phyloP scores from a whole-genome alignment of 129 eudicot genomes.

The Centrapalus pauciflorus region DNA sequence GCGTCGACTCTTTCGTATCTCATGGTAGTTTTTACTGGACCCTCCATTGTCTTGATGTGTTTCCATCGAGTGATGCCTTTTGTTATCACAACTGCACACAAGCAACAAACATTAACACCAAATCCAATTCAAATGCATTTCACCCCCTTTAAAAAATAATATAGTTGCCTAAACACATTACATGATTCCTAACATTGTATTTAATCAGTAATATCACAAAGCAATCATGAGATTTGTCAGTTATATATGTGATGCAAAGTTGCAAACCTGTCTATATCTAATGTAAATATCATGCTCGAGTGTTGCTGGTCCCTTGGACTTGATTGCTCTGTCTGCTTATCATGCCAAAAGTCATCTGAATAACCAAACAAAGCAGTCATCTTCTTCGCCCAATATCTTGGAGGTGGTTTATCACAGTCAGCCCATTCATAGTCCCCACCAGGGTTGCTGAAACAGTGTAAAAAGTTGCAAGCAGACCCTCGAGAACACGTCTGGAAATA shows the following conservation, averaged over 20 bases:
- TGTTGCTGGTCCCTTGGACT: constrained; percentile 30
- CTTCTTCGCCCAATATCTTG: constrained; percentile 67
- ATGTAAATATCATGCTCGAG: constrained; percentile 29
- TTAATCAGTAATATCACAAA: neutral
- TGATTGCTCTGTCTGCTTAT: constrained; percentile 32
- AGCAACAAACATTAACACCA: constrained; percentile 1
- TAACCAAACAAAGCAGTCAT: constrained; percentile 88
- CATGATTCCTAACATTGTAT: neutral
- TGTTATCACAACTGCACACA: constrained; percentile 42
- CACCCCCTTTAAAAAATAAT: too few species aligned
- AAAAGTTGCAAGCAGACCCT: constrained; percentile 88
- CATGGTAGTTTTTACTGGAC: constrained; percentile 36
- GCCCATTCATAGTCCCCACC: constrained; percentile 99
- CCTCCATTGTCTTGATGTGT: constrained; percentile 23
- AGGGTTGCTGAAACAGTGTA: constrained; percentile 93
- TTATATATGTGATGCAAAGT: neutral
- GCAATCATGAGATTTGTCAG: neutral
- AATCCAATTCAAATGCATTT: neutral
- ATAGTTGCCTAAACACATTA: neutral
- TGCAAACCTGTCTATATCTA: constrained; percentile 52
- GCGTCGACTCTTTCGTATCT: constrained; percentile 28
- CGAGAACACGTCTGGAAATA: constrained; percentile 72
- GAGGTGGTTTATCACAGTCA: constrained; percentile 88
- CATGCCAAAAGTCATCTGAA: constrained; percentile 40
- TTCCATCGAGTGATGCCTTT: constrained; percentile 55